Evolutionary conservation across 371 early-diverging fungal species (phyloP).

Genomic region (Mortierella sp.): DNA sequence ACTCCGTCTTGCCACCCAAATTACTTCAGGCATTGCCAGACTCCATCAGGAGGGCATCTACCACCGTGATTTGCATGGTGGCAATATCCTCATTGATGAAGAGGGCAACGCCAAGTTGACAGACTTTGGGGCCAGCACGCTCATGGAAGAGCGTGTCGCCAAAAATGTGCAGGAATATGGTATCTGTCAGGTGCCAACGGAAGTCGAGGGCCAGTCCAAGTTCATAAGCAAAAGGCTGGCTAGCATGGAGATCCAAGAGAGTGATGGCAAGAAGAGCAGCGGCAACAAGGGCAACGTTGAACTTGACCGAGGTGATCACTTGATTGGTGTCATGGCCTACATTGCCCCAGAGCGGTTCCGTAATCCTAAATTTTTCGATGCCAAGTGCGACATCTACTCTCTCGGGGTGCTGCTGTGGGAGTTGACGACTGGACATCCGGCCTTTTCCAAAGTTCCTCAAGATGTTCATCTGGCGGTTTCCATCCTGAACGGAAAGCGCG

Average conservation of each 20-base stretch:
- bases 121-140: constrained; percentile 49
- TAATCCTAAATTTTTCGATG: constrained; percentile 35
- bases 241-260: constrained; percentile 8
- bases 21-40: constrained; percentile 25
- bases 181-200: constrained; percentile 7
- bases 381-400: constrained; percentile 55
- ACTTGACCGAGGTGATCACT: constrained; percentile 6
- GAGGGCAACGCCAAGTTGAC: constrained; percentile 51
- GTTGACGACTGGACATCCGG: constrained; percentile 41
- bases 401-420: constrained; percentile 57
- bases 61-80: constrained; percentile 50
- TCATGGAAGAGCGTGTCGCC: constrained; percentile 24
- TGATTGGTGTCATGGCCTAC: constrained; percentile 55
- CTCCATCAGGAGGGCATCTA: constrained; percentile 42
- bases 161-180: constrained; percentile 26
- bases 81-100: constrained; percentile 53
- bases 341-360: constrained; percentile 55
- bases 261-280: neutral
- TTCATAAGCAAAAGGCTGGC: constrained; percentile 33
- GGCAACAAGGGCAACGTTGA: neutral
- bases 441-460: constrained; percentile 31
- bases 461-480: constrained; percentile 43
- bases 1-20: constrained; percentile 38
- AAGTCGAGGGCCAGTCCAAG: constrained; percentile 18
- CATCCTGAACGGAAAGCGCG: constrained; percentile 53